phyloP scores from a whole-genome alignment of 306 rosid species.

The Herpetospermum pedunculosum region DNA sequence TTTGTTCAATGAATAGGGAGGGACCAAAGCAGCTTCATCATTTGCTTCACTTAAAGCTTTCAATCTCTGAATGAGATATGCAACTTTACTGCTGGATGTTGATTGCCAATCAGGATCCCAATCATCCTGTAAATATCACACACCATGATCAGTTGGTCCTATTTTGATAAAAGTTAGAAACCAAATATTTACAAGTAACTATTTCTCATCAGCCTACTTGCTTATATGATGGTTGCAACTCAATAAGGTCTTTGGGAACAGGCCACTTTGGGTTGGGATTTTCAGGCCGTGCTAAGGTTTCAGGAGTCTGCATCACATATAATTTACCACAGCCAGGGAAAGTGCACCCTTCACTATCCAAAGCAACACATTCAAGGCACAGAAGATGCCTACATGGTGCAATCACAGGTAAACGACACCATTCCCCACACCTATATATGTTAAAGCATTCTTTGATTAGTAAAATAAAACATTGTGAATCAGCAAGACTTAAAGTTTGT shows the following conservation, averaged over 20 bases:
- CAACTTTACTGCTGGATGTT: constrained; percentile 88
- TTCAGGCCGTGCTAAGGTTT: constrained; percentile 69
- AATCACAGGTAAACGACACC: constrained; percentile 94
- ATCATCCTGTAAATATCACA: constrained; percentile 52
- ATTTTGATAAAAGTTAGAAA: not conserved
- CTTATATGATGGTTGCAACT: constrained; percentile 92
- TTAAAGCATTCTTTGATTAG: constrained; percentile 12
- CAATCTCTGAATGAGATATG: constrained; percentile 59
- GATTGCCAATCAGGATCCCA: constrained; percentile 99
- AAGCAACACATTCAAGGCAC: constrained; percentile 85
- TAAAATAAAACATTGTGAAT: not conserved
- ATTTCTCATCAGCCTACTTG: constrained; percentile 42
- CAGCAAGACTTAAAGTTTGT: too few species aligned
- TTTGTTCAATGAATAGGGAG: constrained; percentile 20
- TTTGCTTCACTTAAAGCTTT: constrained; percentile 56
- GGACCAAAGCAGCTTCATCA: constrained; percentile 20
- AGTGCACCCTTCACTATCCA: constrained; percentile 72
- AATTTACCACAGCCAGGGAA: constrained; percentile 68
- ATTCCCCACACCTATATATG: constrained; percentile 61
- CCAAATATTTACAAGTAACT: not conserved
- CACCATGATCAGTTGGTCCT: constrained; percentile 7
- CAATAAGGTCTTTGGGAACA: constrained; percentile 94
- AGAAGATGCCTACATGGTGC: constrained; percentile 86
- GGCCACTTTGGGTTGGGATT: constrained; percentile 96
- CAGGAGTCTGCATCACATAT: constrained; percentile 89